phyloP scores from a whole-genome alignment of 345 rosid species.

The Raphanus sativus region DNA sequence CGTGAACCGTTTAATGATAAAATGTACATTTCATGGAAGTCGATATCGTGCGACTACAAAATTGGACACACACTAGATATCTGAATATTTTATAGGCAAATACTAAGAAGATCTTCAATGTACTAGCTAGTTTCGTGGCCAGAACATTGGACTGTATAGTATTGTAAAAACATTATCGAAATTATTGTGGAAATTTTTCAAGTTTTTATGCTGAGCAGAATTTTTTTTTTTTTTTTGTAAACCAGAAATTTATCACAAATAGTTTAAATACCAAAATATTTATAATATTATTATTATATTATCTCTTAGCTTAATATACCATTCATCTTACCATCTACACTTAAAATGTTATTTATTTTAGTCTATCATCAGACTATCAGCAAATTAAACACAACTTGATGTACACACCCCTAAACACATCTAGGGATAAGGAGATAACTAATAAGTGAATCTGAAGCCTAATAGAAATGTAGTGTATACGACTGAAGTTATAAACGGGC shows the following conservation, averaged over 20 bases:
- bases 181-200: no score
- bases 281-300: no score
- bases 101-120: background rate
- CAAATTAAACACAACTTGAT: background rate
- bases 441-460: background rate
- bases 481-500: background rate
- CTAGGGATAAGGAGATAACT: background rate
- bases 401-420: background rate
- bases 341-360: background rate
- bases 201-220: no score
- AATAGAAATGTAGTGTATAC: background rate
- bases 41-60: constrained; percentile 4
- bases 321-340: background rate
- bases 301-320: background rate
- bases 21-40: constrained; percentile 15
- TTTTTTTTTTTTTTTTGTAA: no score
- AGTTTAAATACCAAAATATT: no score
- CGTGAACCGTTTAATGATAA: constrained; percentile 9
- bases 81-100: background rate
- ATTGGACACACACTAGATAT: background rate
- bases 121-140: background rate
- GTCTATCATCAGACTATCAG: background rate
- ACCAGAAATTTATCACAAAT: no score
- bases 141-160: background rate
- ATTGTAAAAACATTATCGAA: background rate